These are phyloP conservation scores for Barbatosphaeria neglecta DNA, from an alignment of 495 filamentous ascomycete species.

Conservation along the genomic window DNA sequence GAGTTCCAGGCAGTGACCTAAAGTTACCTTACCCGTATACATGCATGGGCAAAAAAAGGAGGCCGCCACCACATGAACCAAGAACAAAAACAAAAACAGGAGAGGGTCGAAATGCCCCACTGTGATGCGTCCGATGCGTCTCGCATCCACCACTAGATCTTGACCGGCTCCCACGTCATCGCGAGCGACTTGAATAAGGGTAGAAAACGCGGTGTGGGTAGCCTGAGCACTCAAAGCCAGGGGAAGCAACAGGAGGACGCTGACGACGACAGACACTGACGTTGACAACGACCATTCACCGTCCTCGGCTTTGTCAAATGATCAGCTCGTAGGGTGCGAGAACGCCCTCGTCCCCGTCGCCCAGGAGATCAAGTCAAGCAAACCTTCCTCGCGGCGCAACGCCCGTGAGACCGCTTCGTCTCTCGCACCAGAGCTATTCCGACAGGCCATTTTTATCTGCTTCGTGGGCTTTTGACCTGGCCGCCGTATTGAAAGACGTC, in stretches of 20 bases:
- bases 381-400: not conserved
- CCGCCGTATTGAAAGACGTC: not conserved
- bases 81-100: too few relatives aligned
- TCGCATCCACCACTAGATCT: not conserved
- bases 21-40: too few relatives aligned
- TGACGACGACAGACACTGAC: not conserved
- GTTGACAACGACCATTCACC: not conserved
- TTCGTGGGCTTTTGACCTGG: not conserved
- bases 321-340: not conserved
- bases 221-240: not conserved
- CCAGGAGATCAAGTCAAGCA: not conserved
- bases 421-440: not conserved
- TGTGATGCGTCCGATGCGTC: too few relatives aligned
- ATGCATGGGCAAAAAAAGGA: too few relatives aligned
- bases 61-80: too few relatives aligned
- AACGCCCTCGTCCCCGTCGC: not conserved
- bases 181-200: not conserved
- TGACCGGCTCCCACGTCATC: not conserved
- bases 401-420: not conserved
- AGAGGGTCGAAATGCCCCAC: too few relatives aligned
- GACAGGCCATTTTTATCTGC: not conserved
- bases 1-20: too few relatives aligned
- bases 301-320: not conserved
- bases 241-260: not conserved
- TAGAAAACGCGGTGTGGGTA: not conserved